phyloP scores from a whole-genome alignment of 2,329 filamentous ascomycete species.

The Penicillium sp. region DNA sequence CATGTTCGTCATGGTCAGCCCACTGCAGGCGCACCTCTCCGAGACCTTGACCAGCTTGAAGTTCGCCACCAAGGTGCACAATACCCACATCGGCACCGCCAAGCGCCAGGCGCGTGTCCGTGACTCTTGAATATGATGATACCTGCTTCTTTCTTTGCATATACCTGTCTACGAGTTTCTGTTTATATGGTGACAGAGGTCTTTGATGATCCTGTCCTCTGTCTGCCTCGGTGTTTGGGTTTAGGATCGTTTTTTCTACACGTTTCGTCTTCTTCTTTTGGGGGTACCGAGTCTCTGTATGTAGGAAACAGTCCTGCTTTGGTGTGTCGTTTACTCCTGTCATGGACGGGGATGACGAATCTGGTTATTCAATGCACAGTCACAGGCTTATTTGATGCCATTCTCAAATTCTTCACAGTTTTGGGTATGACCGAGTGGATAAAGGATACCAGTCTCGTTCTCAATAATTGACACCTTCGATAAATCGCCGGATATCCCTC shows the following conservation, averaged over 20 bases:
- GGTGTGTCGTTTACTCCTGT: slow-evolving; percentile 20
- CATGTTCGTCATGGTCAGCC: slow-evolving; percentile 99
- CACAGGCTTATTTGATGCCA: slow-evolving; percentile 1
- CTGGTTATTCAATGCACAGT: slow-evolving; percentile 21
- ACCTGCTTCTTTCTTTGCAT: slow-evolving; percentile 21
- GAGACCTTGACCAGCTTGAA: slow-evolving; percentile 94
- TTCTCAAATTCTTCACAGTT: not conserved
- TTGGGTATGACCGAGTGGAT: not conserved
- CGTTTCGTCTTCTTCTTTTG: not conserved
- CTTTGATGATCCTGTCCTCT: slow-evolving; percentile 34
- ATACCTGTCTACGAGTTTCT: slow-evolving; percentile 17
- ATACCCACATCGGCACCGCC: slow-evolving; percentile 89
- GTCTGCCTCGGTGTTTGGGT: slow-evolving; percentile 29
- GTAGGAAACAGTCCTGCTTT: slow-evolving; percentile 6
- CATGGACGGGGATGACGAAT: slow-evolving; percentile 15
- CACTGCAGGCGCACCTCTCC: slow-evolving; percentile 82
- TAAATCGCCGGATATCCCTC: slow-evolving; percentile 16
- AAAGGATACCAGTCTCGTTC: not conserved
- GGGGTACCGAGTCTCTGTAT: slow-evolving; percentile 4
- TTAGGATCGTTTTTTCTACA: slow-evolving; percentile 11
- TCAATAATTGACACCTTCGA: slow-evolving; percentile 7
- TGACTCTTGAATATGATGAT: slow-evolving; percentile 33
- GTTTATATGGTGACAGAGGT: slow-evolving; percentile 18
- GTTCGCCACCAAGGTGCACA: slow-evolving; percentile 89
- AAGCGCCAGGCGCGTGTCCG: slow-evolving; percentile 50